These are phyloP conservation scores for Pelagophyceae sp. DNA, from an alignment of 352 stramenopile species.

Conservation along the genomic window DNA sequence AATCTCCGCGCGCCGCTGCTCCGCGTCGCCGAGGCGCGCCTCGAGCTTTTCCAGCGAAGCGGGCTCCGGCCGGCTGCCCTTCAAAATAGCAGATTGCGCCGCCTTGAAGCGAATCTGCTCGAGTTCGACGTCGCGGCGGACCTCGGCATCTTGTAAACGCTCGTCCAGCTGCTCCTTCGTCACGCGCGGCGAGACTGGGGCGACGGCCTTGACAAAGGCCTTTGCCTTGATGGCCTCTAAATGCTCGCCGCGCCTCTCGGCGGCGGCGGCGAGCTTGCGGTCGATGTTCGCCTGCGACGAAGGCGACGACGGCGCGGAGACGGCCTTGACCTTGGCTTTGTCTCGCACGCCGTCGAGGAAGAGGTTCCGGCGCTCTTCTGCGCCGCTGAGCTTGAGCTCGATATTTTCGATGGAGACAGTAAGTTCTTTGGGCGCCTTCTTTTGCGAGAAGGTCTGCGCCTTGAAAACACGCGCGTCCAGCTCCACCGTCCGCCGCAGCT, in stretches of 20 bases:
- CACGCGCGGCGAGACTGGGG: no score
- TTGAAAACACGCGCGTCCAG: conserved; percentile 46
- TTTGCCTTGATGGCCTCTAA: not conserved
- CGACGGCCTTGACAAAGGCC: no score
- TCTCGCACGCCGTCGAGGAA: not conserved
- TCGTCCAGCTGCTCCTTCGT: not conserved
- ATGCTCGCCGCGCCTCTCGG: not conserved
- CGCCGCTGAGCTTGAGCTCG: not conserved
- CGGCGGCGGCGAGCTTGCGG: no score
- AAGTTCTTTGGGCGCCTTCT: not conserved
- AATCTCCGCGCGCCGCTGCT: not conserved
- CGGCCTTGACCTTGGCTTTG: no score
- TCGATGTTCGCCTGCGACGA: no score
- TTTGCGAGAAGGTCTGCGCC: not conserved
- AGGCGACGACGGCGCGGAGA: no score
- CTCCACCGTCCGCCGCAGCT: not conserved
- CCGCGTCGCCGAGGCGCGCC: not conserved
- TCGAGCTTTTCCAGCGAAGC: not conserved
- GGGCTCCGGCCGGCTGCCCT: not conserved
- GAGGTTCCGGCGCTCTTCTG: not conserved
- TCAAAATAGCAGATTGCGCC: not conserved
- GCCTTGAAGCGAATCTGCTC: conserved; percentile 46
- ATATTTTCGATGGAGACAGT: no score
- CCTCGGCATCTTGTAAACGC: not conserved
- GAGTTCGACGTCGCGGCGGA: not conserved